Base-by-base conservation (phyloP, 1,284 basidiomycete genomes). In the Melampsora abietis-canadensis region DNA sequence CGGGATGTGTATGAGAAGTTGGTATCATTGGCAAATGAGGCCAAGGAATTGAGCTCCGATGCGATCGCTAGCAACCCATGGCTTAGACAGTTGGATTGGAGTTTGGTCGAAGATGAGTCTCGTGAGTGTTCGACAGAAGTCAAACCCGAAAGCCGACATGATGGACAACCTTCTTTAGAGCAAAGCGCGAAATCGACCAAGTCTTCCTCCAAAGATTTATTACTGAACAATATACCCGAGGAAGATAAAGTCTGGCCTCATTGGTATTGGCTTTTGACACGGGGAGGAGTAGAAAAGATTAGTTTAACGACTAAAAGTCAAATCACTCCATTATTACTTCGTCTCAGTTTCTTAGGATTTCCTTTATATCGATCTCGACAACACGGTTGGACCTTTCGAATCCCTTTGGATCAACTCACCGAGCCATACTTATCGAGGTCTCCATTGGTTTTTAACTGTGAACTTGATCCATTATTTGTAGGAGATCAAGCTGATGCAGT, bases 371-470 rank as follows among this genome's bases (percentile, higher is more conserved):
- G 90, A 81, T 95, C 92, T 57, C 88, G 90, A 57, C 87, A 94
- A 81, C 89, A 96, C 80, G 94, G 93, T 0, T 99, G 95, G 94
- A 87, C 88, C 2, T 98, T 90, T 82, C 89, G 92, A 31, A 89
- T 95, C 7, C 86, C 88, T 2, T 79, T 81, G 21, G 76, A 77
- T 0, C 78, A 81, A 34, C 65, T 67, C 75, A 78, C 40, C 70
- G 60, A 70, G 19, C 62, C 65, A 17, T 67, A 65, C 24, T 12
- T 69, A 21, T 48, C 61, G 21, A 63, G 48, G 82, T 83, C 76
- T 67, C 76, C 81, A 68, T 54, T 63, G 14, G 66, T 37, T 21
- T 48, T 74, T 66, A 24, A 54, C 76, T 59, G 54, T 17, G 68
- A 60, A 63, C 65, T 85, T 0, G 91, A 93, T 79, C 84, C 85